phyloP scores from a whole-genome alignment of 2,329 filamentous ascomycete species.

The Colletotrichum sp. region DNA sequence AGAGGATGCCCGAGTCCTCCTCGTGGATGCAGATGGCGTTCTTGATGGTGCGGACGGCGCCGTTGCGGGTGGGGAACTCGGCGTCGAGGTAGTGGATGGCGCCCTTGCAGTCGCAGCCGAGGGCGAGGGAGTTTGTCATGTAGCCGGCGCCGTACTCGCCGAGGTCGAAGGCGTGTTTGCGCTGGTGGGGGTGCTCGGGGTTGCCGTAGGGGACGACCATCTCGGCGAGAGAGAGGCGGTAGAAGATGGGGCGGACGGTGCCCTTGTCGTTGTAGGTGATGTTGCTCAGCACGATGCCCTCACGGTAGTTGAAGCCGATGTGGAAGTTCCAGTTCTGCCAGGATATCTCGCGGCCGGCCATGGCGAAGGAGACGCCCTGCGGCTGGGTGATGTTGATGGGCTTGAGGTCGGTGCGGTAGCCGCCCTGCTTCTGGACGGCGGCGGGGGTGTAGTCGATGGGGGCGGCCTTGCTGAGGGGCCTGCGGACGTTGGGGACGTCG shows the following conservation, averaged over 20 bases:
- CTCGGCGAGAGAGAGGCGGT: slow-evolving; percentile 86
- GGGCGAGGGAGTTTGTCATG: slow-evolving; percentile 78
- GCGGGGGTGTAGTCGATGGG: slow-evolving; percentile 83
- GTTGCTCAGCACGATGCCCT: slow-evolving; percentile 89
- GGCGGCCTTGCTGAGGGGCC: slow-evolving; percentile 73
- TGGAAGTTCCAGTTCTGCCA: slow-evolving; percentile 97
- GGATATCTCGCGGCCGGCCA: slow-evolving; percentile 75
- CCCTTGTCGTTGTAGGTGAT: slow-evolving; percentile 90
- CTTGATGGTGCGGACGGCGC: slow-evolving; percentile 81
- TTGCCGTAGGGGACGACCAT: slow-evolving; percentile 94
- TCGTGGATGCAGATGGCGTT: slow-evolving; percentile 97
- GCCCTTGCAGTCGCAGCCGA: slow-evolving; percentile 88
- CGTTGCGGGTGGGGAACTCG: slow-evolving; percentile 79
- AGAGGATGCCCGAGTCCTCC: slow-evolving; percentile 88
- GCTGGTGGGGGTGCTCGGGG: slow-evolving; percentile 79
- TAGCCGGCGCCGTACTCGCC: slow-evolving; percentile 84
- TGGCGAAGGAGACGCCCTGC: slow-evolving; percentile 84
- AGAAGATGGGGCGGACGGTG: slow-evolving; percentile 79
- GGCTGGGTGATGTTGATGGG: slow-evolving; percentile 88
- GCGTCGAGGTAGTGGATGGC: slow-evolving; percentile 92
- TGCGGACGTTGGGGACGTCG: slow-evolving; percentile 78
- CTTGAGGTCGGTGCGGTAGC: slow-evolving; percentile 81
- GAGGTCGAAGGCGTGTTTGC: slow-evolving; percentile 80
- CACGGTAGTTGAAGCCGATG: slow-evolving; percentile 93
- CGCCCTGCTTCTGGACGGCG: slow-evolving; percentile 74